These are phyloP conservation scores for Periglandula ipomoeae DNA, from an alignment of 2,329 filamentous ascomycete species.

Conservation along the genomic window DNA sequence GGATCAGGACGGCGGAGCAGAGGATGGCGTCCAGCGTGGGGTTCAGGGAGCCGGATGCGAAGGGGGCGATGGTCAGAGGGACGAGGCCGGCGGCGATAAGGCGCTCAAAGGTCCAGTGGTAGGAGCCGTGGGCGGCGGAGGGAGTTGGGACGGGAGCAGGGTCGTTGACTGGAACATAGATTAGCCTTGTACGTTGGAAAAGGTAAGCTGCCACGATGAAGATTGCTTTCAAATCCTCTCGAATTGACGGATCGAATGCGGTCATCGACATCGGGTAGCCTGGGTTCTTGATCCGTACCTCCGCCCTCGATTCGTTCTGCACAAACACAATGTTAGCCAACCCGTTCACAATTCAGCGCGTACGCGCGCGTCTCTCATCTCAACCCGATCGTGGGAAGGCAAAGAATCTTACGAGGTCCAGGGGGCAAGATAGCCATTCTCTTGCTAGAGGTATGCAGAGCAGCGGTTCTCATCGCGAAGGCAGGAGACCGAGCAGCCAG, in stretches of 20 bases:
- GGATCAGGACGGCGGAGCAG: conserved; percentile 73
- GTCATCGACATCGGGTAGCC: neutral
- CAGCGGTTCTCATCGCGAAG: conserved; percentile 50
- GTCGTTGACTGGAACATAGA: conserved; percentile 64
- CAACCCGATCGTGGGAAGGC: neutral
- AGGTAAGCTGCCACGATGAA: neutral
- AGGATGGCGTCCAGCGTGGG: conserved; percentile 79
- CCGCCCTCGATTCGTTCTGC: conserved; percentile 67
- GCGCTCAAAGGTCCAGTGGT: conserved; percentile 98
- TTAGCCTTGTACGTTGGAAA: conserved; percentile 1
- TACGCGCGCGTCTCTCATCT: neutral
- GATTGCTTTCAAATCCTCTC: too few species aligned
- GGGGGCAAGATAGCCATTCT: conserved; percentile 75
- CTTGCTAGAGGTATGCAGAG: conserved; percentile 78
- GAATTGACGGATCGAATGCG: neutral
- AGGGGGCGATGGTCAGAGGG: conserved; percentile 81
- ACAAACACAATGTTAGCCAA: conserved; percentile 32
- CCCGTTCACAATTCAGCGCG: neutral
- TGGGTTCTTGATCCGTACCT: conserved; percentile 41
- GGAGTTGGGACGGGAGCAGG: conserved; percentile 64
- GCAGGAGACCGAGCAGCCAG: conserved; percentile 25
- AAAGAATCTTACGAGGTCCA: conserved; percentile 61
- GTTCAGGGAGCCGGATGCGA: conserved; percentile 86
- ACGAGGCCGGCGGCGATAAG: conserved; percentile 71
- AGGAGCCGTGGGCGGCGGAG: conserved; percentile 77